Base-by-base conservation (phyloP, 305 asterid species). In the Fraxinus ornus region DNA sequence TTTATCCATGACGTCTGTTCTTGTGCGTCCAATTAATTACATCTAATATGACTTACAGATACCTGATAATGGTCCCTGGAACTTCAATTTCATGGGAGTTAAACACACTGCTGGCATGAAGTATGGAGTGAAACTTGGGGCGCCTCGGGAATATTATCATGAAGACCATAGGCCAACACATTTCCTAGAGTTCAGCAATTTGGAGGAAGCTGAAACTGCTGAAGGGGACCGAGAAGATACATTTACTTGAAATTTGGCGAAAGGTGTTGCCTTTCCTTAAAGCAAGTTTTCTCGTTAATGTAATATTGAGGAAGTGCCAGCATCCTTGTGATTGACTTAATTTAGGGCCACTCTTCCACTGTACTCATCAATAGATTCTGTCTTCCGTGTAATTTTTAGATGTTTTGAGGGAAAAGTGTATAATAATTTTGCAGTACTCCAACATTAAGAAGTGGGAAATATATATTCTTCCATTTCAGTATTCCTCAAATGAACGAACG, bases 41-140 rank as follows among this genome's bases (percentile, higher is more conserved):
- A 36, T 30, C n/a, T 30, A 28, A 57, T 19, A 79, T 41, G 22
- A 0, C 68, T 77, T 81, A 32, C 91, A 96, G 99, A 81, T 93
- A 28, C 99, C 99, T 0, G 99, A 97, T 70, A 94, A 91, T 39
- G 96, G 98, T 3, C 98, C 98, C 1, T 97, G 99, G 98, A 97
- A 97, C 86, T 97, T 90, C 91, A 97, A 97, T 70, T 97, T 97
- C 79, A 95, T 95, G 98, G 99, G 98, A 0, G 98, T 95, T 85
- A 97, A 93, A 84, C 98, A 95, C 79, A 92, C 98, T 0, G 91
- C 76, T 4, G 88, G 97, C 88, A 97, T 97, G 99, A 93, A 84
- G 84, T 97, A 91, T n/a, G 98, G 98, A 24, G 89, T 97, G 83
- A 97, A 93, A 79, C 89, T 97, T 0, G 99, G 98, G 74, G 86